Percentiles rank a stretch among this genome's conserved stretches.
phyloP scores from a whole-genome alignment of 495 filamentous ascomycete genomes.

The Aspergillus indologenus region DNA sequence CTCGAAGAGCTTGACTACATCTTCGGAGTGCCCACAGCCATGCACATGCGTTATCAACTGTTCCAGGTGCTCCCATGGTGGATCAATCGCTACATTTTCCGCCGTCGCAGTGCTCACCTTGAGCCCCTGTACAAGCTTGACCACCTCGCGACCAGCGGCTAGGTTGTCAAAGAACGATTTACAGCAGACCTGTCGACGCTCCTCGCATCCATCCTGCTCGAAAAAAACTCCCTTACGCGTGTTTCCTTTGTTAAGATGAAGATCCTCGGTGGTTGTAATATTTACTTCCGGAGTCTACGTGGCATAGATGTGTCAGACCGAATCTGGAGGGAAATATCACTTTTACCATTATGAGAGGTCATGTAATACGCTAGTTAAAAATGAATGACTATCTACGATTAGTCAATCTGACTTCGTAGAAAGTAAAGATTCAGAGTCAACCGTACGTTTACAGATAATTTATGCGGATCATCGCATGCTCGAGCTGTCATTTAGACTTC shows the following conservation, averaged over 20 bases:
- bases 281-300: neutral
- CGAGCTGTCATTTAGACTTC: too few relatives aligned
- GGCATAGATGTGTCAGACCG: neutral
- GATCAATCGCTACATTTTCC: slow-evolving; percentile 64
- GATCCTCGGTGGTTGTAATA: neutral
- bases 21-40: slow-evolving; percentile 66
- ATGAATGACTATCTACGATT: slow-evolving; percentile 5
- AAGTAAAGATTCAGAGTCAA: neutral
- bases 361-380: slow-evolving; percentile 1
- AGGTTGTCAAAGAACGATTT: neutral
- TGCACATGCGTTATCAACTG: slow-evolving; percentile 63
- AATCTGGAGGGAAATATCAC: neutral
- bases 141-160: slow-evolving; percentile 15
- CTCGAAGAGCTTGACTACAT: slow-evolving; percentile 85
- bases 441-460: neutral
- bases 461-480: too few relatives aligned
- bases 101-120: slow-evolving; percentile 48
- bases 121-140: slow-evolving; percentile 67
- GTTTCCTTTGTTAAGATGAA: neutral
- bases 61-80: slow-evolving; percentile 65
- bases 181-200: neutral
- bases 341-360: neutral
- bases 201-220: neutral
- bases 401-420: neutral
- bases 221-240: neutral